phyloP scores from a whole-genome alignment of 2,329 filamentous ascomycete species.

The Fusarium staphyleae region DNA sequence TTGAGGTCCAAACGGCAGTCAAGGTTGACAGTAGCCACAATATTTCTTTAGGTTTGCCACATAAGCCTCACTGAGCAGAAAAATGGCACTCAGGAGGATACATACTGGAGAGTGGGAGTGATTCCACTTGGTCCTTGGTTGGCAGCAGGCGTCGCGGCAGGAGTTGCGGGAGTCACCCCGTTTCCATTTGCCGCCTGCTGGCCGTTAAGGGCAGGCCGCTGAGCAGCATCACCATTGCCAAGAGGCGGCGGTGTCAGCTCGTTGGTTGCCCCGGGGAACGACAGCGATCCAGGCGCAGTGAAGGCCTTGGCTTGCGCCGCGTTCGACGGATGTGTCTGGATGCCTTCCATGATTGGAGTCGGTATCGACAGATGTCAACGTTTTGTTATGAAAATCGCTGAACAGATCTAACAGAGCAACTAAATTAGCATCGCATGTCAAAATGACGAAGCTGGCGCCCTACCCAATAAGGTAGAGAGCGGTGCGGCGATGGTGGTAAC shows the following conservation, averaged over 20 bases:
- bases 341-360: slow-evolving; percentile 75
- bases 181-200: slow-evolving; percentile 70
- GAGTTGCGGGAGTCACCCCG: slow-evolving; percentile 87
- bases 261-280: slow-evolving; percentile 84
- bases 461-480: slow-evolving; percentile 35
- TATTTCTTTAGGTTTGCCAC: slow-evolving; percentile 75
- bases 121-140: slow-evolving; percentile 85
- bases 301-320: slow-evolving; percentile 95
- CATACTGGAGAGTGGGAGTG: slow-evolving; percentile 95
- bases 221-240: slow-evolving; percentile 67
- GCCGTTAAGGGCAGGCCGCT: slow-evolving; percentile 51
- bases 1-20: slow-evolving; percentile 97
- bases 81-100: slow-evolving; percentile 58
- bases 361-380: slow-evolving; percentile 33
- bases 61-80: slow-evolving; percentile 60
- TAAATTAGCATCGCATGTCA: slow-evolving; percentile 38
- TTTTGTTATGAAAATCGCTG: slow-evolving; percentile 33
- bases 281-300: slow-evolving; percentile 89
- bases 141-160: slow-evolving; percentile 88
- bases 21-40: slow-evolving; percentile 98
- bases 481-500: slow-evolving; percentile 12
- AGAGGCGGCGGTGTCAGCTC: slow-evolving; percentile 80
- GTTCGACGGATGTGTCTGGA: slow-evolving; percentile 90
- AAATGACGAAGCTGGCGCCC: slow-evolving; percentile 17
- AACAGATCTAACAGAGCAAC: slow-evolving; percentile 45